Percentiles rank a stretch among this genome's conserved stretches.
Conservation (phyloP, 2,329 filamentous ascomycete genomes). For the Chrysosporium keratinophilum region DNA sequence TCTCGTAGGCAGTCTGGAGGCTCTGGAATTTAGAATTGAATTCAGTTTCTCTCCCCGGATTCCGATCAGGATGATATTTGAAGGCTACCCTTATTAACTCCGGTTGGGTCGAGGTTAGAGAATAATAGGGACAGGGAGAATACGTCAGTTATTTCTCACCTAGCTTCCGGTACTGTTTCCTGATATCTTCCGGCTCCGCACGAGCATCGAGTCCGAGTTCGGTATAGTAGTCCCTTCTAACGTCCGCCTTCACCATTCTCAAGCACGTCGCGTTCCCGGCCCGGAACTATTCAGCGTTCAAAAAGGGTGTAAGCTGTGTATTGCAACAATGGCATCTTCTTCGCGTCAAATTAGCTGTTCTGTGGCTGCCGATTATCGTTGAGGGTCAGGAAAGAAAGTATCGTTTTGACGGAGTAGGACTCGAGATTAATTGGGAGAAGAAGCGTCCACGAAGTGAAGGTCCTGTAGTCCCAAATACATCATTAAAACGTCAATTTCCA, state of each 20-base stretch:
- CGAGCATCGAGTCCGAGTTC: constrained; percentile 62
- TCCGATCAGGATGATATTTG: constrained; percentile 80
- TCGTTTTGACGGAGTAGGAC: background rate
- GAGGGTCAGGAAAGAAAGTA: background rate
- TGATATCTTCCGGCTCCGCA: constrained; percentile 64
- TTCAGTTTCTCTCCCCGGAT: constrained; percentile 69
- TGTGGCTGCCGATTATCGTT: background rate
- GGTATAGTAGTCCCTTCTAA: constrained; percentile 69
- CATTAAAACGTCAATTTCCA: background rate
- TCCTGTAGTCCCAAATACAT: background rate
- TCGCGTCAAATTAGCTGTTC: background rate
- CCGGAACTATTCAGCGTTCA: background rate
- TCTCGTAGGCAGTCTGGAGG: constrained; percentile 76
- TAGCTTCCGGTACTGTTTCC: constrained; percentile 76
- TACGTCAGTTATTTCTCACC: constrained; percentile 41
- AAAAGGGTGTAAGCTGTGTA: background rate
- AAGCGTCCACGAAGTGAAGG: background rate
- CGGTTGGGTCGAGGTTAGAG: background rate
- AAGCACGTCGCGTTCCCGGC: background rate
- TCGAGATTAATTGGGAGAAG: background rate
- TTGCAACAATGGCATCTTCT: background rate
- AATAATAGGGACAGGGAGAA: background rate
- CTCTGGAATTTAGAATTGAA: constrained; percentile 73
- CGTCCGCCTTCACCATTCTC: constrained; percentile 57
- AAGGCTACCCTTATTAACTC: constrained; percentile 46